Percentiles rank a stretch among this genome's conserved stretches.
phyloP scores from a whole-genome alignment of 2,329 filamentous ascomycete species.

The Penicillium sp. region DNA sequence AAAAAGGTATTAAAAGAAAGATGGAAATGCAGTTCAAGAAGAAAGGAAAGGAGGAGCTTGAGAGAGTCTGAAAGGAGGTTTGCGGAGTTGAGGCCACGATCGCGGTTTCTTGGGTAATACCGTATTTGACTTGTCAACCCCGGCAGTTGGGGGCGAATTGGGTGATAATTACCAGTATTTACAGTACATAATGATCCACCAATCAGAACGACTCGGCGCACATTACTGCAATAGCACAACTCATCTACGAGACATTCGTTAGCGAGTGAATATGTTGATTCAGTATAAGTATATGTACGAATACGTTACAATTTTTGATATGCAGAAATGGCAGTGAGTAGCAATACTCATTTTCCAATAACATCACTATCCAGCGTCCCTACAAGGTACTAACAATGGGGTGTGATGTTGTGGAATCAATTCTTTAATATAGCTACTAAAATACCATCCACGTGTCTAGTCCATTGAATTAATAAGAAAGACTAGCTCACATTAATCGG shows the following conservation, averaged over 20 bases:
- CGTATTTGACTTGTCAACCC: constrained; percentile 16
- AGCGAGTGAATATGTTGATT: background rate
- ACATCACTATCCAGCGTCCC: background rate
- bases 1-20: background rate
- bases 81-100: constrained; percentile 33
- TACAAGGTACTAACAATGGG: background rate
- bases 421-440: background rate
- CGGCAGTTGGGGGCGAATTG: background rate
- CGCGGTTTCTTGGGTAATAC: constrained; percentile 27
- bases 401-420: background rate
- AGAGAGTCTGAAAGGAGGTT: constrained; percentile 18
- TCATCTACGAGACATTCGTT: background rate
- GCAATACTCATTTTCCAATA: background rate
- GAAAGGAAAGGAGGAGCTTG: constrained; percentile 11
- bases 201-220: constrained; percentile 2
- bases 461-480: constrained; percentile 4
- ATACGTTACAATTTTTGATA: background rate
- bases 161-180: constrained; percentile 12
- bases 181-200: constrained; percentile 8
- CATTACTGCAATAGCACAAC: background rate
- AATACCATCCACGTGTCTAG: constrained; percentile 1
- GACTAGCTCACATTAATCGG: constrained; percentile 14
- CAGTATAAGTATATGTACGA: background rate
- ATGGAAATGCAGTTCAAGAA: constrained; percentile 10
- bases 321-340: background rate